Conservation (phyloP, 345 rosid genomes). For the Camelina hispida region DNA sequence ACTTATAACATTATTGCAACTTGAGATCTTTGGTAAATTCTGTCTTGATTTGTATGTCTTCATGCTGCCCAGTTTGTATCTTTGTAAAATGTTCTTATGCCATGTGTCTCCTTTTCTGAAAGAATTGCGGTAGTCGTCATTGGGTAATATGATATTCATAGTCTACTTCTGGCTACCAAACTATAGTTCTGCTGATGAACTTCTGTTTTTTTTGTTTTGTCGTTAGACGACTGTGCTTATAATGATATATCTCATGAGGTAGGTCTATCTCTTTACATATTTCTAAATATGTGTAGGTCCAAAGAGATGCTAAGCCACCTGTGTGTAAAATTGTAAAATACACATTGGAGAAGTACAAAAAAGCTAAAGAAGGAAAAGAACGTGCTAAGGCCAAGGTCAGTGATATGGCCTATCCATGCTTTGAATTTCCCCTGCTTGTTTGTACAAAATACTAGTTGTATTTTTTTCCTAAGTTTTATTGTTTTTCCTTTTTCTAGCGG, state of each 20-base stretch:
- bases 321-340: constrained; percentile 47
- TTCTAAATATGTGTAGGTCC: constrained; percentile 36
- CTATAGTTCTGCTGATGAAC: background rate
- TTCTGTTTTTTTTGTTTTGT: background rate
- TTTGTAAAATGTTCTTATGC: background rate
- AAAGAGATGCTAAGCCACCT: constrained; percentile 44
- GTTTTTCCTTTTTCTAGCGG: constrained; percentile 32
- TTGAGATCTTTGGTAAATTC: background rate
- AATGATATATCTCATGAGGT: background rate
- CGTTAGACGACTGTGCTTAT: background rate
- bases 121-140: background rate
- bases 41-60: constrained; percentile 4
- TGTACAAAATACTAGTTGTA: background rate
- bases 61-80: background rate
- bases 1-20: background rate
- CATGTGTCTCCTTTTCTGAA: background rate
- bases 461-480: constrained; percentile 29
- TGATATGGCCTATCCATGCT: constrained; percentile 21
- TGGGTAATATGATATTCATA: background rate
- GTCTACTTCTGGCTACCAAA: background rate
- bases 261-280: constrained; percentile 1
- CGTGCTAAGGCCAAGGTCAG: constrained; percentile 49
- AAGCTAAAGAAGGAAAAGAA: constrained; percentile 43
- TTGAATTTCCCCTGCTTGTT: background rate
- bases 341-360: constrained; percentile 40